phyloP scores from a whole-genome alignment of 2,329 filamentous ascomycete genomes.

The Trichoderma semiorbis region DNA sequence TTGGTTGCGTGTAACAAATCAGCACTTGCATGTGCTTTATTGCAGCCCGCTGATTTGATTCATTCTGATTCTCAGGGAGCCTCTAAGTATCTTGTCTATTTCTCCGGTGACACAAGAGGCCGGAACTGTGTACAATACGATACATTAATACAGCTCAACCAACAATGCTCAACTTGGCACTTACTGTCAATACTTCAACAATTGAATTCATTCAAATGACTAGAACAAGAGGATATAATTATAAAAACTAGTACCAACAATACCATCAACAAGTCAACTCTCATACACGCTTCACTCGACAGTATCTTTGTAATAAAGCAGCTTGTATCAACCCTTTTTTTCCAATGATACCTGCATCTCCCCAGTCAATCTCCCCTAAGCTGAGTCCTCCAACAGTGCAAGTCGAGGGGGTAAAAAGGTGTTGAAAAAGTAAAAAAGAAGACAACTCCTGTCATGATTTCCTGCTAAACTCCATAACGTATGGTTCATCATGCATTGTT shows the following conservation, averaged over 20 bases:
- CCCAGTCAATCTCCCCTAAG: not conserved
- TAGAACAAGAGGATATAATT: not conserved
- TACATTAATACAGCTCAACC: not conserved
- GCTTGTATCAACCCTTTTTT: not conserved
- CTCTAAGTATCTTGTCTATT: not conserved
- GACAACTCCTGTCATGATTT: slow-evolving; percentile 12
- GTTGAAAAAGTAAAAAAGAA: not conserved
- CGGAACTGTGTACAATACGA: not conserved
- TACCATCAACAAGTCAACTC: not conserved
- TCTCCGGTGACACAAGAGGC: not conserved
- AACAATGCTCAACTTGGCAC: not conserved
- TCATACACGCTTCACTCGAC: not conserved
- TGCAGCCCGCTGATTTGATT: not conserved
- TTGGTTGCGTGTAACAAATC: not conserved
- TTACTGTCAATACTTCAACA: not conserved
- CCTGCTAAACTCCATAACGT: slow-evolving; percentile 20
- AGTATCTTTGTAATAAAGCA: not conserved
- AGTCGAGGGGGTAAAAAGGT: not conserved
- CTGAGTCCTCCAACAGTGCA: not conserved
- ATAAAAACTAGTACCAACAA: not conserved
- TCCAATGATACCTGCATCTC: not conserved
- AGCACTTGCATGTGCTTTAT: not conserved
- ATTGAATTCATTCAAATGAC: not conserved
- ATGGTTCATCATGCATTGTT: slow-evolving; percentile 18
- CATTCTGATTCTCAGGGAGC: not conserved